These are phyloP conservation scores for Aspergillus avenaceus DNA, from an alignment of 495 filamentous ascomycete genomes.

Conservation along the genomic window DNA sequence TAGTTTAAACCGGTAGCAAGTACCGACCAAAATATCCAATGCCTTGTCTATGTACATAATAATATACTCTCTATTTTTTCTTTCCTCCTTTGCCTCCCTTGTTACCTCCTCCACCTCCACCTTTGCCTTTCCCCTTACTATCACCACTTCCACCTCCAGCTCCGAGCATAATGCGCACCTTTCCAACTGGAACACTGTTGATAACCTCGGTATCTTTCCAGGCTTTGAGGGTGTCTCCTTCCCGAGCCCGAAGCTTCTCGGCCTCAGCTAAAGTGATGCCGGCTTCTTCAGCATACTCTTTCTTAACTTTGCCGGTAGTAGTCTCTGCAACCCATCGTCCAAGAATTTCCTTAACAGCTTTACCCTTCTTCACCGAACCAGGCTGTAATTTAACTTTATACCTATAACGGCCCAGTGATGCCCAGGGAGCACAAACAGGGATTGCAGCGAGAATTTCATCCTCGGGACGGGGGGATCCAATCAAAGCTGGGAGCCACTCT, in stretches of 20 bases:
- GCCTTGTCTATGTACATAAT: neutral
- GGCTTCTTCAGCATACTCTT: conserved; percentile 45
- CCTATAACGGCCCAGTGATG: conserved; percentile 70
- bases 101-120: conserved; percentile 35
- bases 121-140: conserved; percentile 44
- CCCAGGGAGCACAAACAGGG: conserved; percentile 90
- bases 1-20: too few relatives aligned
- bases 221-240: conserved; percentile 75
- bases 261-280: conserved; percentile 56
- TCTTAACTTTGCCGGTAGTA: conserved; percentile 44
- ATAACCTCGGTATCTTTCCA: conserved; percentile 80
- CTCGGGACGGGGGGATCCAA: conserved; percentile 71
- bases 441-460: conserved; percentile 88
- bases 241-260: conserved; percentile 76
- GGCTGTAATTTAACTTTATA: conserved; percentile 94
- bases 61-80: conserved; percentile 23
- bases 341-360: conserved; percentile 85
- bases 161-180: conserved; percentile 74
- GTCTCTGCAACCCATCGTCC: conserved; percentile 63
- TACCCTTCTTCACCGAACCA: conserved; percentile 86
- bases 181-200: conserved; percentile 78
- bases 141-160: conserved; percentile 41
- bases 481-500: conserved; percentile 65
- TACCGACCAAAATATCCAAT: too few relatives aligned
- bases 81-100: conserved; percentile 46